phyloP scores from a whole-genome alignment of 345 rosid species.

The Rubroshorea leprosula region DNA sequence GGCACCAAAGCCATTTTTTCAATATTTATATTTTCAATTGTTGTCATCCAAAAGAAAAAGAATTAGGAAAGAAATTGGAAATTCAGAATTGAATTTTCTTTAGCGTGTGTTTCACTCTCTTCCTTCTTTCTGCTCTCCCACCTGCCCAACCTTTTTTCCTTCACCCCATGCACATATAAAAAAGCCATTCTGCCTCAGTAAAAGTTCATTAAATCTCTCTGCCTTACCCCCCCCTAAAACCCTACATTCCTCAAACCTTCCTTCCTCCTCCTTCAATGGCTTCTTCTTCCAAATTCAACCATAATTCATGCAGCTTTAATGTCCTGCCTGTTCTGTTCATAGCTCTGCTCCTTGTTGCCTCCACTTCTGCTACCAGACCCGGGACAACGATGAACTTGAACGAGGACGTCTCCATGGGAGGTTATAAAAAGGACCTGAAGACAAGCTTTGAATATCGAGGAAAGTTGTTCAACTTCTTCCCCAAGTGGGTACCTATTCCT shows the following conservation, averaged over 20 bases:
- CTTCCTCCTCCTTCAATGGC: conserved; percentile 18
- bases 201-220: no score
- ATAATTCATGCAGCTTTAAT: conserved; percentile 11
- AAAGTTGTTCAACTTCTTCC: conserved; percentile 61
- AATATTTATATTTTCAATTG: no score
- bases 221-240: conserved; percentile 15
- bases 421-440: conserved; percentile 22
- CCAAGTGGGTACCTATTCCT: conserved; percentile 62
- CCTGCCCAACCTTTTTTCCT: conserved; percentile 14
- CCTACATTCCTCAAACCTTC: conserved; percentile 10
- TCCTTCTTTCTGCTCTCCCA: conserved; percentile 6
- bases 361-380: conserved; percentile 32
- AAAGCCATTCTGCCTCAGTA: not conserved
- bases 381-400: conserved; percentile 16
- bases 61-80: not conserved
- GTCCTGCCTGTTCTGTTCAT: conserved; percentile 21
- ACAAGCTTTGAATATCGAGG: conserved; percentile 36
- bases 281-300: conserved; percentile 12
- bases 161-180: conserved; percentile 5
- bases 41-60: conserved; percentile 29
- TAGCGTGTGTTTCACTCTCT: conserved; percentile 37
- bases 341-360: conserved; percentile 28
- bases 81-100: conserved; percentile 17
- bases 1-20: conserved; percentile 29
- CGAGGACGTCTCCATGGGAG: conserved; percentile 4